Evolutionary conservation across 208 protist genomes (phyloP), one percentile per base, ranked within the genome.

Genomic region (Hexamita inflata): DNA sequence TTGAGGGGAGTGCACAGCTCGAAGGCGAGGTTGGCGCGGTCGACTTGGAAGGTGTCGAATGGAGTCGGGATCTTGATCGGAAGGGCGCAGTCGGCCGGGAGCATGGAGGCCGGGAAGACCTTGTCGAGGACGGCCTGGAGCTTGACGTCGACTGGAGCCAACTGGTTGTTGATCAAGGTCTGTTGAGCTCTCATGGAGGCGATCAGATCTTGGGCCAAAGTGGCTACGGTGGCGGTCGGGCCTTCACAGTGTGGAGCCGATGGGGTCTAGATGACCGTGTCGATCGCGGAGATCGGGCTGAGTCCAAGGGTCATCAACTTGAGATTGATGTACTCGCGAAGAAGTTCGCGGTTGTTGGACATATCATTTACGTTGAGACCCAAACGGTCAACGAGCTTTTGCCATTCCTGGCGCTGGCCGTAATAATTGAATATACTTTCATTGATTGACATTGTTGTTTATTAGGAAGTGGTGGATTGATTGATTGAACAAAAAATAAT

Each of bases 301-400:
- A 32, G 42, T n/a, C 64, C 64, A 40, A 70, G 40, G 7, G 64
- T 70, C 64, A 42, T 15, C 4, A 70, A 34, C 35, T 70, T 70
- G 30, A 70, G 26, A 49, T 70, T 70, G n/a, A 70, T 70, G 64
- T 70, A 70, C 64, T 70, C 64, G 34, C 35, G n/a, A 38, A 70
- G 9, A 38, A 70, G 30, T 24, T 49, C 34, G 24, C 30, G 15
- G 60, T 38, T 66, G 29, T 15, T 38, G 60, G 34, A 38, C 34
- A 24, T 30, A 30, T 66, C 60, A n/a, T n/a, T n/a, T n/a, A n/a
- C n/a, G n/a, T n/a, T n/a, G n/a, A n/a, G n/a, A n/a, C n/a, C n/a
- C n/a, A n/a, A n/a, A n/a, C n/a, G n/a, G n/a, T n/a, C n/a, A n/a
- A n/a, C n/a, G n/a, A n/a, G n/a, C n/a, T n/a, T n/a, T n/a, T n/a